Evolutionary conservation across 345 rosid species (phyloP), one percentile per base, ranked within the genome.

Genomic region (sweet orange (Citrus sinensis)): DNA sequence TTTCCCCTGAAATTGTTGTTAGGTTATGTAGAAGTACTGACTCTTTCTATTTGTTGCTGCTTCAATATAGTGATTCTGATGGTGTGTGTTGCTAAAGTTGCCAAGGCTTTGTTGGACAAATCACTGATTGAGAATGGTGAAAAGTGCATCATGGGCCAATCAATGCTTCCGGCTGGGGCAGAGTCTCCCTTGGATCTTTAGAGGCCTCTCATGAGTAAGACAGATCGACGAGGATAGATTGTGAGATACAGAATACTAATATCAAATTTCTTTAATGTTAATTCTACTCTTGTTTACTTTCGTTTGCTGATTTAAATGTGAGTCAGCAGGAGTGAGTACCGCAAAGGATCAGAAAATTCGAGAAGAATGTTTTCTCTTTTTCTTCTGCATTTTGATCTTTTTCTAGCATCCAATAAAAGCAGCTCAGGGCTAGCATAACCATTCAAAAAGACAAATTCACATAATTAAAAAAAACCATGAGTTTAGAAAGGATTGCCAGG

Each of bases 41-140:
- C 59, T 19, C 22, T 29, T 27, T 71, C 42, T 27, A 20, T 7
- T 7, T 11, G 13, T 29, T 20, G 58, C 40, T 29, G 78, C 37
- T 34, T 30, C 60, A 16, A 19, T 34, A 55, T 25, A 89, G 92
- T 78, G 35, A 78, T 84, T 67, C 49, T 87, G 67, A 78, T 89
- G 17, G 74, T 81, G 64, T 87, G 78, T 58, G 60, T 84, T 25
- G 79, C 87, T n/a, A 85, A 83, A 84, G 82, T 84, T 80, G 90
- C 92, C 29, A 85, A 87, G 76, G 60, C 84, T 70, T 85, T 89
- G 10, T 25, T 85, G 78, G 88, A 89, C 40, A 84, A 78, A 82
- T 88, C 84, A 20, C 80, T 89, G 40, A 80, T 83, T 54, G 92
- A 84, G 77, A 82, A 85, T 80, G 74, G 61, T 7, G 87, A 79